Evolutionary conservation across 805 yeast species (phyloP).

Genomic region (Hanseniaspora mollemarum): DNA sequence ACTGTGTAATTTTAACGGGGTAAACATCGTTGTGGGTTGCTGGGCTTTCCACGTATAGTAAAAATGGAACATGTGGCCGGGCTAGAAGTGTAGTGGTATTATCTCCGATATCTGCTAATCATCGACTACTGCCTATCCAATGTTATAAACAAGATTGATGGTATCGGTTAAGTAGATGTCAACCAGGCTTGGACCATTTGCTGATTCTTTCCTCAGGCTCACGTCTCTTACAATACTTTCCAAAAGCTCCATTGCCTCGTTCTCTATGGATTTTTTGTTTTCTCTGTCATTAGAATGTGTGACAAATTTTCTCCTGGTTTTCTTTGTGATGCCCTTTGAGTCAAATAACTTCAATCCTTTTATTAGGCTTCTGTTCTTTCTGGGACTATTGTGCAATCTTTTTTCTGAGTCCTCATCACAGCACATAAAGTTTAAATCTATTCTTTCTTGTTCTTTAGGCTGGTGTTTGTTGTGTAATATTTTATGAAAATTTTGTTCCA

Average conservation of each 20-base stretch:
- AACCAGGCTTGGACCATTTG: not conserved
- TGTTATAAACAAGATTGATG: not conserved
- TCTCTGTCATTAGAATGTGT: too few relatives aligned
- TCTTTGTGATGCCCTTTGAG: not conserved
- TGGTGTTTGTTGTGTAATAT: not conserved
- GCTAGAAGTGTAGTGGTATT: too few relatives aligned
- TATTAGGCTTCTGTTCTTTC: not conserved
- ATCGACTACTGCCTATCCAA: not conserved
- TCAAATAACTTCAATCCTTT: not conserved
- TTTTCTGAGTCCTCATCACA: not conserved
- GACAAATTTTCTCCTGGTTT: not conserved
- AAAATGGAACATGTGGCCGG: too few relatives aligned
- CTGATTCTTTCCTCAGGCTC: not conserved
- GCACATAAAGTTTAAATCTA: not conserved
- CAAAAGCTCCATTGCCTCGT: not conserved
- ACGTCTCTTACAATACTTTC: not conserved
- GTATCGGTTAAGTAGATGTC: not conserved
- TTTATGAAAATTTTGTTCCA: not conserved
- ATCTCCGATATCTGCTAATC: too few relatives aligned
- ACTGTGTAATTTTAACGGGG: too few relatives aligned
- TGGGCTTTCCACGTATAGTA: too few relatives aligned
- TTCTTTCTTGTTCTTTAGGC: not conserved
- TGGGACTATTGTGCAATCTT: not conserved
- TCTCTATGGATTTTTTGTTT: too few relatives aligned
- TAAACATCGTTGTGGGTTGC: too few relatives aligned